Base-by-base conservation (phyloP, 768 basidiomycete genomes). In the Macrolepiota albuminosa region DNA sequence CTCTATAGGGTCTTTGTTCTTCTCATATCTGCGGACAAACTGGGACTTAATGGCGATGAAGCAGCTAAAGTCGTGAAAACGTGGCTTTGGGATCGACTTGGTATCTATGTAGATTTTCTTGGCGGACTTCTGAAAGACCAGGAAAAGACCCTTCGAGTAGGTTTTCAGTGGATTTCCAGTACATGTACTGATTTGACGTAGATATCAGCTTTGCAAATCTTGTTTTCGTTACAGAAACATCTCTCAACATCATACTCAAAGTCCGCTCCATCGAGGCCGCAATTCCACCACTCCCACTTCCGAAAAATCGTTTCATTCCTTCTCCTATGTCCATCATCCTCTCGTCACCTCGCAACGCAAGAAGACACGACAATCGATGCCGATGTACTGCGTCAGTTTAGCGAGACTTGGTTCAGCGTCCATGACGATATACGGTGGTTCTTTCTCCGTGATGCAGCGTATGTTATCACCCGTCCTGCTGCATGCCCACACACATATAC, bases 371-470 rank as follows among this genome's bases (percentile, higher is more conserved):
- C 73, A 39, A 72, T 87, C 18, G 82, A 87, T 57, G 56, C 76
- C 5, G 87, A 89, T 58, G 84, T 92, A 3, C 73, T 86, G 29
- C 75, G 84, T 46, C 72, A 79, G 11, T 92, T 93, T 66, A 75
- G 86, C 56, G 80, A 82, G 50, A 86, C 81, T 14, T 95, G 88
- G 86, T 80, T 92, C 65, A 86, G 84, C 63, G 83, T 89, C 13
- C 68, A 90, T 69, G 89, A 93, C 66, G 93, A 96, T 66, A 76
- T 95, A 36, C 83, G 93, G 60, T 95, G 90, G 90, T 91, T 89
- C 75, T 94, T 93, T 76, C 79, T 96, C 37, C 82, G 88, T 46
- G 90, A 94, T 67, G 78, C 89, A 57, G 82, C 78, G 92, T 89
- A 71, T 60, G 82, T 75, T 6, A 52, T 31, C 51, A 16, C 16